These are phyloP conservation scores for Fusarium piperis DNA, from an alignment of 2,329 filamentous ascomycete species.

Conservation along the genomic window DNA sequence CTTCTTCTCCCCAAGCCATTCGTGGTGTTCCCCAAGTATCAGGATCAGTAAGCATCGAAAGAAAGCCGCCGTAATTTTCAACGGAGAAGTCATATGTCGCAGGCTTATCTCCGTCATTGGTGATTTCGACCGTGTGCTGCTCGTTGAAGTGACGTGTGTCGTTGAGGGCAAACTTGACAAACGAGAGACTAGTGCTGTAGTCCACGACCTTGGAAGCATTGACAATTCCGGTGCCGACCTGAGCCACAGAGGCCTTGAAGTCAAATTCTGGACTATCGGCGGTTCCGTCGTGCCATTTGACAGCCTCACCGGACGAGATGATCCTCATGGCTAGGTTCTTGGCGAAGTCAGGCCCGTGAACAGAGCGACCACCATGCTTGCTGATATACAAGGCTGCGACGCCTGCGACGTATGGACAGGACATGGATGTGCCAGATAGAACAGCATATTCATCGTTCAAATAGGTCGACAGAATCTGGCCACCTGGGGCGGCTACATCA, in stretches of 20 bases:
- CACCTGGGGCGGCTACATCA: slow-evolving; percentile 55
- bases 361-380: slow-evolving; percentile 44
- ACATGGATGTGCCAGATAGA: slow-evolving; percentile 60
- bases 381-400: slow-evolving; percentile 51
- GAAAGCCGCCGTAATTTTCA: neutral
- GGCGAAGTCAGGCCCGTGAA: slow-evolving; percentile 45
- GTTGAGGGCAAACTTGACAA: neutral
- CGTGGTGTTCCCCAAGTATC: neutral
- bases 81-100: neutral
- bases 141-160: neutral
- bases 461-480: slow-evolving; percentile 54
- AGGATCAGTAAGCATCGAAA: neutral
- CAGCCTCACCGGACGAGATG: slow-evolving; percentile 43
- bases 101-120: neutral
- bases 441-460: slow-evolving; percentile 46
- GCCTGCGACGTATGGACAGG: slow-evolving; percentile 57
- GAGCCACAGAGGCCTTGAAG: slow-evolving; percentile 47
- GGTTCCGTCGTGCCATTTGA: slow-evolving; percentile 7
- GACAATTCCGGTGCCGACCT: slow-evolving; percentile 53
- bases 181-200: neutral
- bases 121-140: neutral
- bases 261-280: slow-evolving; percentile 23
- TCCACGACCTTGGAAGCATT: slow-evolving; percentile 43
- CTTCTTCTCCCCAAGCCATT: neutral
- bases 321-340: slow-evolving; percentile 43